These are phyloP conservation scores for Allium fistulosum DNA, from an alignment of 106 monocot genomes.

Conservation along the genomic window DNA sequence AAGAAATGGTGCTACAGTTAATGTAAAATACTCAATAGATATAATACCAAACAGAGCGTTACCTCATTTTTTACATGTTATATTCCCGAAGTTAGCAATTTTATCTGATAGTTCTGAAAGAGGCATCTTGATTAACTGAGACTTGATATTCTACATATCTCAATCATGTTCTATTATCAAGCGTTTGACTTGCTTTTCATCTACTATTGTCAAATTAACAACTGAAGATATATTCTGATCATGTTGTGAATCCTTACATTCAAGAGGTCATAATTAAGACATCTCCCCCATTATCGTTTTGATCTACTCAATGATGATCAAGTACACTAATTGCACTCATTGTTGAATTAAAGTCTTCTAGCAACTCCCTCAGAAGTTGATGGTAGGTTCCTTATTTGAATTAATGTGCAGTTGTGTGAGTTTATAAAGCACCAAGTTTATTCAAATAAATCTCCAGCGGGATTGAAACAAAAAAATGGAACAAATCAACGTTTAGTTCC, in stretches of 20 bases:
- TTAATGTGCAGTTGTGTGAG: too few relatives aligned
- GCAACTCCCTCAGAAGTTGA: too few relatives aligned
- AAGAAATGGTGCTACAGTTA: too few relatives aligned
- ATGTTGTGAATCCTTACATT: neutral
- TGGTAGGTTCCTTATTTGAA: too few relatives aligned
- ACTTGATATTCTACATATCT: conserved; percentile 1
- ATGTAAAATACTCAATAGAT: neutral
- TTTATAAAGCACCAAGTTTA: too few relatives aligned
- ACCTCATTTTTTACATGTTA: conserved; percentile 18
- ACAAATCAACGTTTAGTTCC: too few relatives aligned
- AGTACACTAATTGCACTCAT: neutral
- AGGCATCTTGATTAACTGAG: conserved; percentile 7
- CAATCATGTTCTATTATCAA: neutral
- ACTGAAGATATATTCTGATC: conserved; percentile 6
- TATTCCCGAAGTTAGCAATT: conserved; percentile 28
- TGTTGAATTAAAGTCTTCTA: too few relatives aligned
- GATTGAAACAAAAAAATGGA: too few relatives aligned
- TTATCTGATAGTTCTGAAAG: conserved; percentile 18
- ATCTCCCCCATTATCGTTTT: neutral
- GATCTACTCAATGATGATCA: too few relatives aligned
- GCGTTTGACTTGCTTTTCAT: neutral
- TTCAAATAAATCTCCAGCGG: too few relatives aligned
- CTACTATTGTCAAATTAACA: neutral
- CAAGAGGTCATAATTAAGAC: neutral
- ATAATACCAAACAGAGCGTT: conserved; percentile 37